Evolutionary conservation across 768 basidiomycete species (phyloP).

Genomic region (Ramaria sp.): DNA sequence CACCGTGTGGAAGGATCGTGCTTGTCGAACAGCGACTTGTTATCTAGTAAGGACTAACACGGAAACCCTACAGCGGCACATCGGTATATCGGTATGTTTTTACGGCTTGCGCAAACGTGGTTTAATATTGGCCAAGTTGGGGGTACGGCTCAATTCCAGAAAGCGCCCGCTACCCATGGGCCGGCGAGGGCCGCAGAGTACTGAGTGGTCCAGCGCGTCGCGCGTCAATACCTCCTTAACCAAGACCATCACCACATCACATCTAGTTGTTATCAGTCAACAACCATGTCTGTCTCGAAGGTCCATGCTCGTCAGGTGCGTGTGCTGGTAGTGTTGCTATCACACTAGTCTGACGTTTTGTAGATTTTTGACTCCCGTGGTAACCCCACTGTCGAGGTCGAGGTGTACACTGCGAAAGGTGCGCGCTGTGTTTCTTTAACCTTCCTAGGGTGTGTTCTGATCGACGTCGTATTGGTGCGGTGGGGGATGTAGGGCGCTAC

Average conservation of each 20-base stretch:
- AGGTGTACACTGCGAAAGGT: constrained; percentile 84
- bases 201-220: no score
- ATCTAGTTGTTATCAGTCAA: not conserved
- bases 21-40: no score
- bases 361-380: constrained; percentile 99
- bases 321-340: constrained; percentile 1
- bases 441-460: not conserved
- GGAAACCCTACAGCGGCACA: no score
- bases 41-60: no score
- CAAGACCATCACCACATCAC: not conserved
- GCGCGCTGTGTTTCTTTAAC: constrained; percentile 12
- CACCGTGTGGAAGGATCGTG: no score
- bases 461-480: not conserved
- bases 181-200: no score
- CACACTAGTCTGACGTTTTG: constrained; percentile 8
- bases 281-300: constrained; percentile 81
- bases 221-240: not conserved
- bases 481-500: constrained; percentile 61
- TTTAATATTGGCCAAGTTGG: no score
- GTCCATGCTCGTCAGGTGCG: constrained; percentile 85
- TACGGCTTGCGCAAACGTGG: no score
- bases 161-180: no score
- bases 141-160: no score
- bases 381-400: constrained; percentile 95
- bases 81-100: no score